Evolutionary conservation across 805 yeast species (phyloP), one percentile per base, ranked within the genome.

Genomic region (Lachancea dasiensis): DNA sequence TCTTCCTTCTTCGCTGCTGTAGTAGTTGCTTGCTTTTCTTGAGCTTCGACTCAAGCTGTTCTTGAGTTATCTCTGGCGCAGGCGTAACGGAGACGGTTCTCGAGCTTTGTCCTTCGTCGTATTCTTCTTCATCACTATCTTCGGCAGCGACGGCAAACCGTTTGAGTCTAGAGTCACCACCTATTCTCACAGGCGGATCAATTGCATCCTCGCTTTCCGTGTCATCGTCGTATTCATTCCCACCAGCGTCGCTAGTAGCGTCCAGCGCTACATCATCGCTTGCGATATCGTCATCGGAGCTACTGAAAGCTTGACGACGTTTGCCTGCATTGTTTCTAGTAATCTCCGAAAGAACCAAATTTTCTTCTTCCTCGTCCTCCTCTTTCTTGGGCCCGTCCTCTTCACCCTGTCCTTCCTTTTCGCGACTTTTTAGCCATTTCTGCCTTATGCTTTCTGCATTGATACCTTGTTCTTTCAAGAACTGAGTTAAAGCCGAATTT

Each of bases 401-500:
- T 4, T 17, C 27, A 16, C 18, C 14, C 10, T 18, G 18, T 6
- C 52, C 54, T 10, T 59, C 58, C 13, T 50, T 39, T 25, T 48
- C 51, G 10, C 57, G 57, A 22, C 61, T 59, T 36, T 58, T 61
- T 43, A 57, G 43, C 58, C 66, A 70, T 41, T 70, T 55, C 34
- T 64, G 64, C 52, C 87, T 69, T 55, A 86, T 86, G 28, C 76
- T 78, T 40, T 79, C 86, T 1, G 95, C 86, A 52, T 68, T 82
- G 62, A 89, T 89, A 24, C 97, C 97, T 60, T 87, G 95, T 40
- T 82, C 86, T 34, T 87, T 69, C 43, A 89, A 69, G 52, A 89
- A 89, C 60, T 84, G 92, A 0, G 96, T 89, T 48, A 89, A 67
- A 0, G 97, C 97, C 48, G 94, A 81, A 64, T 85, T 86, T 31